Percentiles rank a stretch among this genome's conserved stretches.
Evolutionary conservation across 148 eudicot genomes (phyloP).

Genomic region (Chenopodium quinoa): DNA sequence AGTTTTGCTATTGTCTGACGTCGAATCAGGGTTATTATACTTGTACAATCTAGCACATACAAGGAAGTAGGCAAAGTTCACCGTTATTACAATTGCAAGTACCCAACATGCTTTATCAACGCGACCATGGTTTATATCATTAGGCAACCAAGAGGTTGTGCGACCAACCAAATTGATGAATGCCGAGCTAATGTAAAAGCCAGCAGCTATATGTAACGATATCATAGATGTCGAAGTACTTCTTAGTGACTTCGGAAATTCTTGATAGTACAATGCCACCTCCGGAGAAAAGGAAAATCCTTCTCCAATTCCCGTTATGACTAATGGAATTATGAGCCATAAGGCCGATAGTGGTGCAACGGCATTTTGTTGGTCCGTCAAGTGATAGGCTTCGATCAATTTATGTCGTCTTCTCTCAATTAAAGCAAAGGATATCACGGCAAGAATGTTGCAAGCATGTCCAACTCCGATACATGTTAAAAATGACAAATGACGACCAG

Average conservation of each 20-base stretch:
- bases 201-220: constrained; percentile 33
- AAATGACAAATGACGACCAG: constrained; percentile 22
- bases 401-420: constrained; percentile 43
- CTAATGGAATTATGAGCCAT: constrained; percentile 33
- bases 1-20: background rate
- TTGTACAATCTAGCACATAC: constrained; percentile 29
- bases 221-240: constrained; percentile 35
- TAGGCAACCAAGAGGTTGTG: constrained; percentile 33
- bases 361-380: constrained; percentile 6
- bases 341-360: constrained; percentile 35
- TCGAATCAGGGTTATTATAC: constrained; percentile 18
- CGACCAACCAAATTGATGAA: constrained; percentile 28
- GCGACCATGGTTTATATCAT: constrained; percentile 40
- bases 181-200: constrained; percentile 34
- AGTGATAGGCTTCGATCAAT: background rate
- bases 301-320: constrained; percentile 34
- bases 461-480: constrained; percentile 39
- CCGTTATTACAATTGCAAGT: constrained; percentile 10
- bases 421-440: constrained; percentile 35
- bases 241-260: constrained; percentile 31
- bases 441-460: constrained; percentile 37
- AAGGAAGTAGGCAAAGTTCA: constrained; percentile 32
- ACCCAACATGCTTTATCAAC: constrained; percentile 38
- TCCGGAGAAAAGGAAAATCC: constrained; percentile 33
- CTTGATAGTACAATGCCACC: constrained; percentile 37